Conservation (phyloP, 2,329 filamentous ascomycete species). For the Aspergillus pseudoviridinutans region DNA sequence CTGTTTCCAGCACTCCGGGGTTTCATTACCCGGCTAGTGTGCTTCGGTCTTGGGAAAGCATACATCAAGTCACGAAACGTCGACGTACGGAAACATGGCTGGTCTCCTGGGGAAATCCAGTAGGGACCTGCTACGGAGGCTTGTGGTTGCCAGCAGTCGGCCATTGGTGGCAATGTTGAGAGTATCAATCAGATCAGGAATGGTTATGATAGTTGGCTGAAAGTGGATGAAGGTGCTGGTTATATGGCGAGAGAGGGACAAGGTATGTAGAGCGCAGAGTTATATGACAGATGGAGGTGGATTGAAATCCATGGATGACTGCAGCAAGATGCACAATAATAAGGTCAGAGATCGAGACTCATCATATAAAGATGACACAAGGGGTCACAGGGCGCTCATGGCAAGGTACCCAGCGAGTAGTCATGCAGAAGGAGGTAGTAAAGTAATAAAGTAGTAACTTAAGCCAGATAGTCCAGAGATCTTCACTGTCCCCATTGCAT, state of each 20-base stretch:
- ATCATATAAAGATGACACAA: slow-evolving; percentile 20
- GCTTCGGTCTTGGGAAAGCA: slow-evolving; percentile 51
- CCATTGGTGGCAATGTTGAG: slow-evolving; percentile 23
- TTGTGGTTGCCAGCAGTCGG: slow-evolving; percentile 26
- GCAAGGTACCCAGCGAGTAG: slow-evolving; percentile 16
- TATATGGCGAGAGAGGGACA: not conserved
- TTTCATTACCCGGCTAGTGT: slow-evolving; percentile 53
- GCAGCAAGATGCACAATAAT: slow-evolving; percentile 15
- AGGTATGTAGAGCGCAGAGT: not conserved
- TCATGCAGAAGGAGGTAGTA: not conserved
- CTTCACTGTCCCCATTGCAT: not conserved
- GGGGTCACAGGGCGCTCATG: slow-evolving; percentile 18
- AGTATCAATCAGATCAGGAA: slow-evolving; percentile 4
- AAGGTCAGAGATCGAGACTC: slow-evolving; percentile 16
- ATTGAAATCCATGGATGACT: slow-evolving; percentile 17
- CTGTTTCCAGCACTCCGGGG: slow-evolving; percentile 67
- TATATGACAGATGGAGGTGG: slow-evolving; percentile 17
- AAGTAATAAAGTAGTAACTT: not conserved
- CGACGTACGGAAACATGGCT: slow-evolving; percentile 18
- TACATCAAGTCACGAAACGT: slow-evolving; percentile 39
- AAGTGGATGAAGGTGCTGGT: not conserved
- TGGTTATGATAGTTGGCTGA: not conserved
- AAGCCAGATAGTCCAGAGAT: slow-evolving; percentile 1
- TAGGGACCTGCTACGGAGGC: slow-evolving; percentile 23
- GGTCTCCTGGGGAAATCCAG: slow-evolving; percentile 22